phyloP scores from a whole-genome alignment of 306 rosid genomes.

The Vachellia collinsii region DNA sequence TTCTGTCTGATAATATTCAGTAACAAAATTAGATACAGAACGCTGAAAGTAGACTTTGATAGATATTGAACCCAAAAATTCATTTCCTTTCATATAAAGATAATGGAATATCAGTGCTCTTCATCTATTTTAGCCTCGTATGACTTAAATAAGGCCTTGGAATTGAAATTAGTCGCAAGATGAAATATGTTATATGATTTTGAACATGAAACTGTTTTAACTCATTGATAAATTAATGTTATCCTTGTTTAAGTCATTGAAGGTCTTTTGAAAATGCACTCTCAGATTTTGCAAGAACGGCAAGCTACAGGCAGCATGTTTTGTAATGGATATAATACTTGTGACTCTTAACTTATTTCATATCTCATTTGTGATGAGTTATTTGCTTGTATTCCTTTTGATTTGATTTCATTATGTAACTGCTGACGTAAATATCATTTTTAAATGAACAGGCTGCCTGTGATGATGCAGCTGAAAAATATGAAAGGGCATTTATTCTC shows the following conservation, averaged over 20 bases:
- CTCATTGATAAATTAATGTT: neutral
- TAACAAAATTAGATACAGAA: neutral
- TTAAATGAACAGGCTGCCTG: conserved; percentile 67
- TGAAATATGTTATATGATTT: neutral
- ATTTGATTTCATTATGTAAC: conserved; percentile 24
- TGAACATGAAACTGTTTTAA: neutral
- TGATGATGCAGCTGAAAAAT: conserved; percentile 67
- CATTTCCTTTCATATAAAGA: neutral
- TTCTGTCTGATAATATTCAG: neutral
- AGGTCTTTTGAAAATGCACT: neutral
- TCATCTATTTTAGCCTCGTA: neutral
- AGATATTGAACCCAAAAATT: neutral
- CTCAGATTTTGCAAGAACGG: neutral
- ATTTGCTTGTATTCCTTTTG: conserved; percentile 9
- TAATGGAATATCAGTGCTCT: neutral
- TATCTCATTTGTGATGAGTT: neutral
- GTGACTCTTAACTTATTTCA: neutral
- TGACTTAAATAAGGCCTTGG: neutral
- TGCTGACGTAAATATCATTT: conserved; percentile 31
- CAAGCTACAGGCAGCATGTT: neutral
- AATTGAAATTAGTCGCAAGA: neutral
- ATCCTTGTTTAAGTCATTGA: neutral
- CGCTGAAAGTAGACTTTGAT: neutral
- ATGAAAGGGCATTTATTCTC: conserved; percentile 86
- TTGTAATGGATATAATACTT: neutral